Conservation (phyloP, 1,284 basidiomycete species). For the Leucoagaricus sp. region DNA sequence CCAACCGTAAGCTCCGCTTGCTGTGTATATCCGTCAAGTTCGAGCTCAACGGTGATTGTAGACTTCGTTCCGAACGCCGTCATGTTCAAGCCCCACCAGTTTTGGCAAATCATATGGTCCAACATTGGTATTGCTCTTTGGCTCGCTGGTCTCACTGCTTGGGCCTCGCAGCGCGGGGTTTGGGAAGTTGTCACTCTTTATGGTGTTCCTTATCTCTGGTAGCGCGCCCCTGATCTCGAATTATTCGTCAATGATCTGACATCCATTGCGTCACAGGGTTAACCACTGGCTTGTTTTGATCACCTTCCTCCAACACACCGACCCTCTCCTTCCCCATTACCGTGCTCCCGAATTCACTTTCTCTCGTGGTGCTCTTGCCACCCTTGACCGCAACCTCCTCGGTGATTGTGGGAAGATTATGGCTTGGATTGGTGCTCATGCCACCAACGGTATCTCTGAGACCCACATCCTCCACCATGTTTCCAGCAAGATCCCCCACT, state of each 20-base stretch:
- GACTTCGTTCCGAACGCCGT: conserved; percentile 83
- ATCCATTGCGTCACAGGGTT: conserved; percentile 40
- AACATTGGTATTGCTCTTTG: conserved; percentile 84
- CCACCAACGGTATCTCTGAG: conserved; percentile 89
- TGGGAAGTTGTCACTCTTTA: conserved; percentile 81
- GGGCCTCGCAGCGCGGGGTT: conserved; percentile 72
- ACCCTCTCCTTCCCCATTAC: conserved; percentile 94
- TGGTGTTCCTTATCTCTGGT: conserved; percentile 87
- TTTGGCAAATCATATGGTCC: conserved; percentile 79
- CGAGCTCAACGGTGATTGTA: conserved; percentile 27
- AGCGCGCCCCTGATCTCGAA: conserved; percentile 17
- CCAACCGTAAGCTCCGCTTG: conserved; percentile 66
- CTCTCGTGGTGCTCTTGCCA: conserved; percentile 92
- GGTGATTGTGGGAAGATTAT: conserved; percentile 75
- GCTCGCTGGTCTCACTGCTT: conserved; percentile 60
- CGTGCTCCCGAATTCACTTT: conserved; percentile 91
- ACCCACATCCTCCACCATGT: conserved; percentile 94
- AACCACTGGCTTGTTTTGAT: conserved; percentile 93
- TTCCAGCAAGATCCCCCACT: conserved; percentile 93
- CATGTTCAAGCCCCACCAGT: conserved; percentile 89
- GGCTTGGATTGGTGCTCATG: conserved; percentile 79
- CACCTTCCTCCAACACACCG: conserved; percentile 97
- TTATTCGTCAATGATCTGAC: conserved; percentile 2
- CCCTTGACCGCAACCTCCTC: conserved; percentile 87
- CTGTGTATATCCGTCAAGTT: too few relatives aligned